phyloP scores from a whole-genome alignment of 495 filamentous ascomycete species.

The Lindgomyces ingoldianus region DNA sequence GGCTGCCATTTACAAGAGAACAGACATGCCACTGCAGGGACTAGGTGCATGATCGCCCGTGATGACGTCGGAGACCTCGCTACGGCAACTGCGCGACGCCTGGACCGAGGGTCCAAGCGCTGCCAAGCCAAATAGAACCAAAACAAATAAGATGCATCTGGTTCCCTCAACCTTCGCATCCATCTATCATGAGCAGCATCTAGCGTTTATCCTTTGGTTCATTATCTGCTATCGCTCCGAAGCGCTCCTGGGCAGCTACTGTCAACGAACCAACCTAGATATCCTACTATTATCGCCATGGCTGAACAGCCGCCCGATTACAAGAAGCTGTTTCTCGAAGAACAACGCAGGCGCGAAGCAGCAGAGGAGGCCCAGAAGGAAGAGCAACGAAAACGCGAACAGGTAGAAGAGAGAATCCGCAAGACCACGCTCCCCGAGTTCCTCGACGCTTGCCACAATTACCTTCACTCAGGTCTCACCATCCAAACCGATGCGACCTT shows the following conservation, averaged over 20 bases:
- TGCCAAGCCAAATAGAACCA: not conserved
- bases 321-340: conserved; percentile 28
- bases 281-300: conserved; percentile 23
- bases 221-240: conserved; percentile 12
- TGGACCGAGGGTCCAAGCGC: not conserved
- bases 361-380: conserved; percentile 5
- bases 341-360: conserved; percentile 6
- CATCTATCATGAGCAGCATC: conserved; percentile 5
- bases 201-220: conserved; percentile 6
- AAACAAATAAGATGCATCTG: not conserved
- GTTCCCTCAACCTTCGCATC: conserved; percentile 11
- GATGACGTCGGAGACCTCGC: not conserved
- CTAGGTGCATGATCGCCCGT: not conserved
- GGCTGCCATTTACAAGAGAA: not conserved
- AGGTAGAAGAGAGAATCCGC: conserved; percentile 18
- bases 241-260: conserved; percentile 12
- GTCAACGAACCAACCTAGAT: conserved; percentile 12
- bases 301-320: conserved; percentile 25
- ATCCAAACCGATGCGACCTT: conserved; percentile 21
- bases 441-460: conserved; percentile 29
- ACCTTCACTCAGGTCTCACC: conserved; percentile 23
- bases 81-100: not conserved
- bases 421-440: conserved; percentile 31
- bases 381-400: not conserved
- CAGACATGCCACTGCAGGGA: not conserved